Conservation (phyloP, 495 filamentous ascomycete species). For the Aspergillus ellipticus region DNA sequence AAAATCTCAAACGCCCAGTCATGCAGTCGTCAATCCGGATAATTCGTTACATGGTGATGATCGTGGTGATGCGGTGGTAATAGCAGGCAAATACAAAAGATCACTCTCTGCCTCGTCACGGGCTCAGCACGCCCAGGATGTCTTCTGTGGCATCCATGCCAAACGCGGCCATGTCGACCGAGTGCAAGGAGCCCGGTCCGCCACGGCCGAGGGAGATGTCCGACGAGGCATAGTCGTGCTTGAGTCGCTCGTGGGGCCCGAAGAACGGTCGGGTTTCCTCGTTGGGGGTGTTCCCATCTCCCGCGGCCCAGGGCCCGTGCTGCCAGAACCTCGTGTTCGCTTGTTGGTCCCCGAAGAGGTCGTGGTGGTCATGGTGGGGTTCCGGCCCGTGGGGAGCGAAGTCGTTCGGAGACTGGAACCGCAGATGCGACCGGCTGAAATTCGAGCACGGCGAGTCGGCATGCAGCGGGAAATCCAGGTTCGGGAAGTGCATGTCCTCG, state of each 20-base stretch:
- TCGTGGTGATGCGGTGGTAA: slow-evolving; percentile 26
- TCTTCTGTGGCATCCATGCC: slow-evolving; percentile 42
- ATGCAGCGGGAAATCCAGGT: slow-evolving; percentile 41
- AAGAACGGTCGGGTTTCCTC: slow-evolving; percentile 48
- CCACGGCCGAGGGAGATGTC: slow-evolving; percentile 46
- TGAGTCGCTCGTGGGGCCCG: slow-evolving; percentile 45
- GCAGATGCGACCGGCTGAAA: slow-evolving; percentile 47
- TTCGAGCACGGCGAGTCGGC: slow-evolving; percentile 47
- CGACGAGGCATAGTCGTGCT: slow-evolving; percentile 49
- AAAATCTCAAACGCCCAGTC: slow-evolving; percentile 43
- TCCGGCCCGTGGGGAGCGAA: slow-evolving; percentile 41
- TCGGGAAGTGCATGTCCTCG: slow-evolving; percentile 39
- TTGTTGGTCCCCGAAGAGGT: slow-evolving; percentile 48
- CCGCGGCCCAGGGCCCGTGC: slow-evolving; percentile 43
- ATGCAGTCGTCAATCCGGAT: slow-evolving; percentile 46
- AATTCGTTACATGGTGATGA: slow-evolving; percentile 46
- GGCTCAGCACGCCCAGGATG: slow-evolving; percentile 36
- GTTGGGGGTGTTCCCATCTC: slow-evolving; percentile 49
- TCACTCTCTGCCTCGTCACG: slow-evolving; percentile 24
- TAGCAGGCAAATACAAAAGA: slow-evolving; percentile 29
- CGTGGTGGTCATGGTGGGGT: slow-evolving; percentile 43
- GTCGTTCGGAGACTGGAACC: slow-evolving; percentile 44
- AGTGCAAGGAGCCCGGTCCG: slow-evolving; percentile 45
- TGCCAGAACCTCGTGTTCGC: slow-evolving; percentile 50
- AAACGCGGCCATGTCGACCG: slow-evolving; percentile 49